phyloP scores from a whole-genome alignment of 2,329 filamentous ascomycete species.

The Sclerotinia trifoliorum region DNA sequence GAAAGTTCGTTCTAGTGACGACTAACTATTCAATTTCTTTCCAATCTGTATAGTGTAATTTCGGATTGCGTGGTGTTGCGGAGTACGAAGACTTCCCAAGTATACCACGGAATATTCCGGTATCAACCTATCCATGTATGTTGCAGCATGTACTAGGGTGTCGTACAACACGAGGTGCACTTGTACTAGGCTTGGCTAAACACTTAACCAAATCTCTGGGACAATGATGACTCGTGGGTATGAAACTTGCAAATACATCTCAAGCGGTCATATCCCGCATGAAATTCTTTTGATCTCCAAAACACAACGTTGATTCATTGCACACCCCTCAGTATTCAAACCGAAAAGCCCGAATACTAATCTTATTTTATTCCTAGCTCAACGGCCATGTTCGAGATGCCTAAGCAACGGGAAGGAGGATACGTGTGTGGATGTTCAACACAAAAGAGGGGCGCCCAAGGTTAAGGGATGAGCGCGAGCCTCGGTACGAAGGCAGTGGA shows the following conservation, averaged over 20 bases:
- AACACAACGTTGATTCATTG: neutral
- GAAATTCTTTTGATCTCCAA: neutral
- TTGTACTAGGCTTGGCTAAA: slow-evolving; percentile 12
- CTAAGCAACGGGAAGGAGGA: slow-evolving; percentile 77
- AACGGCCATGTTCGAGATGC: slow-evolving; percentile 76
- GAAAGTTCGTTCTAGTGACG: slow-evolving; percentile 1
- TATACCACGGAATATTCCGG: neutral
- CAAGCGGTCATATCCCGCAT: too few species aligned
- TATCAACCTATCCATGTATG: slow-evolving; percentile 5
- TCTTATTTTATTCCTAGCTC: slow-evolving; percentile 49
- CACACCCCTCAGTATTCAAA: too few species aligned
- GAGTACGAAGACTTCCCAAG: neutral
- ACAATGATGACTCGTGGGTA: neutral
- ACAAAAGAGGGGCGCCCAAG: slow-evolving; percentile 81
- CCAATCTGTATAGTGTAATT: neutral
- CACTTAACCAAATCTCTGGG: slow-evolving; percentile 5
- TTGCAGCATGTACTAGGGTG: slow-evolving; percentile 17
- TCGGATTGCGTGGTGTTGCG: neutral
- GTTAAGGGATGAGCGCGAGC: slow-evolving; percentile 68
- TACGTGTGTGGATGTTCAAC: slow-evolving; percentile 77
- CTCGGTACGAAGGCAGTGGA: slow-evolving; percentile 51
- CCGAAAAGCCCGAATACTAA: neutral
- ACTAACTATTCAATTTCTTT: neutral
- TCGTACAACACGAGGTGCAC: slow-evolving; percentile 10
- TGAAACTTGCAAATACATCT: slow-evolving; percentile 7